Conservation (phyloP, 345 rosid species). For the Carallia brachiata region DNA sequence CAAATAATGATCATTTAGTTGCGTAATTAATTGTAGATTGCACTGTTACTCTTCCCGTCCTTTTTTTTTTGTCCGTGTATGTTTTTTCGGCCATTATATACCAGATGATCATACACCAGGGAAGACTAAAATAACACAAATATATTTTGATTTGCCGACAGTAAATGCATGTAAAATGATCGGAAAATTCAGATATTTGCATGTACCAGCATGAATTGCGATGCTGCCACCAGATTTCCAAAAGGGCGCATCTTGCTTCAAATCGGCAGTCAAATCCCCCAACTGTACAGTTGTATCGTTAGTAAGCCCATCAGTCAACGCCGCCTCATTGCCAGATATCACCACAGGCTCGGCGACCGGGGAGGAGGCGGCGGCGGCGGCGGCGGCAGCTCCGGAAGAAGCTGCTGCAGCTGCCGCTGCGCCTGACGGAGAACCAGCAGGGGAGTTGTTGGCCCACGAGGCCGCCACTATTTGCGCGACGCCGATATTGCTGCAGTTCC, state of each 20-base stretch:
- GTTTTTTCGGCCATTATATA: not conserved
- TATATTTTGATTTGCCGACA: no score
- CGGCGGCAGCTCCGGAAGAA: constrained; percentile 38
- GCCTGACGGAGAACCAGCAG: constrained; percentile 45
- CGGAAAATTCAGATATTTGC: no score
- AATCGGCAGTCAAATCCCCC: constrained; percentile 30
- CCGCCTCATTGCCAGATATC: constrained; percentile 32
- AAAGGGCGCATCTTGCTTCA: constrained; percentile 43
- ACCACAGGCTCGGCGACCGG: constrained; percentile 43
- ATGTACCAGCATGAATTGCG: constrained; percentile 86
- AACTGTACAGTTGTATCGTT: constrained; percentile 39
- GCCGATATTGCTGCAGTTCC: constrained; percentile 99
- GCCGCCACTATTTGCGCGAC: constrained; percentile 99
- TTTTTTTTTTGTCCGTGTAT: no score
- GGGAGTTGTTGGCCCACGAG: constrained; percentile 73
- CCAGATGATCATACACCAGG: not conserved
- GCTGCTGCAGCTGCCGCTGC: constrained; percentile 53
- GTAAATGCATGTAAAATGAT: no score
- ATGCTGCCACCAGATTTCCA: constrained; percentile 87
- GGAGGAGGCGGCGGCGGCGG: constrained; percentile 41
- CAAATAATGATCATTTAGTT: no score
- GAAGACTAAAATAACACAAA: no score
- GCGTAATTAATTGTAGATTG: no score
- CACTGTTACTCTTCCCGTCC: no score
- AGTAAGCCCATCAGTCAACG: constrained; percentile 22